Base-by-base conservation (phyloP, 176 grass and related monocot genomes). In the Zoysia pacifica region DNA sequence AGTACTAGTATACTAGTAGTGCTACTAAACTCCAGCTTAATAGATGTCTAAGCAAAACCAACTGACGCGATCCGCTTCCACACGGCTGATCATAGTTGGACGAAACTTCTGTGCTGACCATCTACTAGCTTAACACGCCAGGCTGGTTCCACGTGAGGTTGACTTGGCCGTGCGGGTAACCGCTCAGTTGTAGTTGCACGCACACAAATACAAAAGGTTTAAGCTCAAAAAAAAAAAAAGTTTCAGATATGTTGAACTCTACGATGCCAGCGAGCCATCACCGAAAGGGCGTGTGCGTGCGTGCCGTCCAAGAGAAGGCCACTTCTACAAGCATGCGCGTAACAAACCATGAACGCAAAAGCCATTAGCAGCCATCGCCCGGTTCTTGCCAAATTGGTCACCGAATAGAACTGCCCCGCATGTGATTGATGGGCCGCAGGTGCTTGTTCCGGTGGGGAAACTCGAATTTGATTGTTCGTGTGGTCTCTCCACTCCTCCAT, bases 131-230 rank as follows among this genome's bases (percentile, higher is more conserved):
- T 28, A 5, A 1, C 4, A 3, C 41, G 5, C 53, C 77, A 81
- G 5, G 77, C 63, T 38, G 44, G 3, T 48, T 41, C 35, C 80
- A 78, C 80, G 86, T 87, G 67, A 20, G 50, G 37, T 46, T 65
- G 79, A 72, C 85, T 73, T 67, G 85, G 68, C 74, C 7, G 72
- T 37, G 12, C 73, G 0, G 41, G 12, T 52, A 14, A 52, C 28
- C 28, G 54, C 52, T 53, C 11, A 2, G 65, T 58, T 80, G 51
- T 79, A 1, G 58, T 62, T 62, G 58, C 4, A 37, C 12, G 12
- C 74, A 28, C 28, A 28, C 28, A 28, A 48, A 43, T 62, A 42
- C 37, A 46, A 46, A 46, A 46, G 45, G 11, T 28, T 28, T 28
- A 28, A 28, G 28, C 28, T 0, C 28, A 28, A 28, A n/a, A 28